Evolutionary conservation across 2,329 filamentous ascomycete genomes (phyloP).

Genomic region (Neodidymelliopsis sp.): DNA sequence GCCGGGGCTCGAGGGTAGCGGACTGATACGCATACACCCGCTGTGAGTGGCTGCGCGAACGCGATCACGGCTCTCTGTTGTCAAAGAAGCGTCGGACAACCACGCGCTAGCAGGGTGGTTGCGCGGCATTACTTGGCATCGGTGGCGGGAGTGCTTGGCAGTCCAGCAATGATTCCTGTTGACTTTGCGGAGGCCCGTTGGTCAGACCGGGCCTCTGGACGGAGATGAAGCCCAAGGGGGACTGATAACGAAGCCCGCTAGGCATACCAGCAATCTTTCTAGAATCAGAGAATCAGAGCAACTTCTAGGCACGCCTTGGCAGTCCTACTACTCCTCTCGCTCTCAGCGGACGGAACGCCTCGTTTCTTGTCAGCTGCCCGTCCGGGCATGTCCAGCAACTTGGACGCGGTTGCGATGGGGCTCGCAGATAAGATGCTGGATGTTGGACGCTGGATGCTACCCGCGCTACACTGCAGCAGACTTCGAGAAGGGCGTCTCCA

Average conservation of each 20-base stretch:
- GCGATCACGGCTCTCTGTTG: conserved; percentile 19
- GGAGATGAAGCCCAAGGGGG: conserved; percentile 28
- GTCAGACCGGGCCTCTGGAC: conserved; percentile 18
- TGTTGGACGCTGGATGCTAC: conserved; percentile 19
- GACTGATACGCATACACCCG: conserved; percentile 26
- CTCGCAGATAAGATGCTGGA: conserved; percentile 17
- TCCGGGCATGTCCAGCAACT: conserved; percentile 19
- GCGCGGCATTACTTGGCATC: conserved; percentile 20
- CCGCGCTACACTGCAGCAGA: conserved; percentile 11
- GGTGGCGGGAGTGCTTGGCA: conserved; percentile 27
- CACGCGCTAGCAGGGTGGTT: conserved; percentile 16
- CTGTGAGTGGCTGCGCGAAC: conserved; percentile 27
- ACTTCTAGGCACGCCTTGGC: conserved; percentile 21
- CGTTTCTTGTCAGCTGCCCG: conserved; percentile 35
- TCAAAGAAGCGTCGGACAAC: conserved; percentile 29
- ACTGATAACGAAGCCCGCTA: conserved; percentile 25
- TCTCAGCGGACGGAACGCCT: conserved; percentile 16
- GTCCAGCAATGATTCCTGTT: conserved; percentile 7
- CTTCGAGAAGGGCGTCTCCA: conserved; percentile 14
- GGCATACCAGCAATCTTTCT: conserved; percentile 31
- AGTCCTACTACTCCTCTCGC: conserved; percentile 17
- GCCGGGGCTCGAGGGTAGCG: conserved; percentile 2
- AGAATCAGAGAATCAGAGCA: conserved; percentile 31
- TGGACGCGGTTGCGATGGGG: conserved; percentile 18
- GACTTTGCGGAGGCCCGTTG: conserved; percentile 16